Conservation (phyloP, 495 filamentous ascomycete genomes). For the Acidomyces sp. region DNA sequence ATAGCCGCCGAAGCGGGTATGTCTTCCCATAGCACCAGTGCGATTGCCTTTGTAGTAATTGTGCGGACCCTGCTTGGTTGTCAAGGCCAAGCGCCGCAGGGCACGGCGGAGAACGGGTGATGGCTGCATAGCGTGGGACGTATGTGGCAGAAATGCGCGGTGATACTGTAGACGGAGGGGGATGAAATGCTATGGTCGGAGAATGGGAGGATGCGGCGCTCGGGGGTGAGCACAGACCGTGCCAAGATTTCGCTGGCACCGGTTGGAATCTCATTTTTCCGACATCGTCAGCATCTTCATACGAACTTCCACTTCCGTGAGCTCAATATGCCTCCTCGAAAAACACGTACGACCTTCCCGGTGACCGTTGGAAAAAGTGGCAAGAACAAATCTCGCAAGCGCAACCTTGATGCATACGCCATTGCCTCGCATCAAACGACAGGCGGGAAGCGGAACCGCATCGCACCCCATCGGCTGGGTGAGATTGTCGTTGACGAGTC, state of each 20-base stretch:
- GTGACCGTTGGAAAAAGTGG: conserved; percentile 13
- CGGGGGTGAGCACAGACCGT: conserved; percentile 15
- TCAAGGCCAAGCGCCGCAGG: conserved; percentile 58
- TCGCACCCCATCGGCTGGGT: conserved; percentile 47
- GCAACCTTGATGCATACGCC: conserved; percentile 68
- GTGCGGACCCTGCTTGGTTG: conserved; percentile 82
- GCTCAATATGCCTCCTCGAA: conserved; percentile 20
- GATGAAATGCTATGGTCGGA: no score
- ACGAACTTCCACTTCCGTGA: background rate
- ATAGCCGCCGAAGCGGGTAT: conserved; percentile 77
- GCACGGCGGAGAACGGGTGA: conserved; percentile 53
- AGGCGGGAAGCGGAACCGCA: conserved; percentile 35
- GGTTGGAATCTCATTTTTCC: conserved; percentile 2
- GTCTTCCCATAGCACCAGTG: conserved; percentile 70
- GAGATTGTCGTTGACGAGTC: conserved; percentile 38
- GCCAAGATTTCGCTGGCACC: conserved; percentile 8
- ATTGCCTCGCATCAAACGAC: conserved; percentile 54
- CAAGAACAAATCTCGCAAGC: conserved; percentile 32
- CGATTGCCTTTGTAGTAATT: conserved; percentile 96
- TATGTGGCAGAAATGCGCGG: background rate
- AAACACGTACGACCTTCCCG: conserved; percentile 20
- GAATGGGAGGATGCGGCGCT: no score
- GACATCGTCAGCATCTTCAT: no score
- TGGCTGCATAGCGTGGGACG: conserved; percentile 42
- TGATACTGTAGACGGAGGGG: no score